Base-by-base conservation (phyloP, 2,329 filamentous ascomycete species). In the Neofusicoccum umdonicola region DNA sequence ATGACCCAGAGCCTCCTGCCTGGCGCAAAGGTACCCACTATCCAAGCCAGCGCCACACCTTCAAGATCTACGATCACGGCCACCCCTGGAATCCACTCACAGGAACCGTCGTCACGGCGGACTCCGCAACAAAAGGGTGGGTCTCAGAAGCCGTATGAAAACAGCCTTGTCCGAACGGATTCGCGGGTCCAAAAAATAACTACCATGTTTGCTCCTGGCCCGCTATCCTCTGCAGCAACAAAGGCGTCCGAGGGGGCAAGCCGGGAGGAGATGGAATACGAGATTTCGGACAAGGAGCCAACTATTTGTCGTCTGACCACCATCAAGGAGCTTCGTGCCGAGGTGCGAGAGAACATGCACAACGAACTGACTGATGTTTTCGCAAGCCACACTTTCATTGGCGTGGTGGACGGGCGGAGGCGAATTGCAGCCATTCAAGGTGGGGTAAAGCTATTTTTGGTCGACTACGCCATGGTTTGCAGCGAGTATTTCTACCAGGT, bases 401-500 rank as follows among this genome's bases (percentile, higher is more conserved):
- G 95, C 2, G 83, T 99, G 31, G 92, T 98, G 1, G 95, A 99
- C 72, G 90, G 94, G 72, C 86, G 85, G 45, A 89, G 92, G 57
- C 90, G 95, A 11, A 86, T 99, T 12, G 93, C 89, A n/a, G 93
- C 95, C 15, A 90, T 99, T 42, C 95, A 99, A 78, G 89, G 91
- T 41, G 95, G 94, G 13, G 90, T 98, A 8, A 96, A 93, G 74
- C 85, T 99, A 7, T 97, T 91, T 76, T 85, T 99, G 22, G 84
- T 99, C 61, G 95, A 99, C 77, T 99, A 99, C 73, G 95, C 93
- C 11, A 88, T 94, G 74, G 81, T 91, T 1, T 91, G 77, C 75
- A 90, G 88, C 67, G 94, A 98, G 71, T 96, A 94, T 76, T 96
- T 98, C 76, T 99, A 99, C 79, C 95, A 99, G 78, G 80, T 98